Evolutionary conservation across 345 rosid species (phyloP).

Genomic region (Euphorbia tirucalli): DNA sequence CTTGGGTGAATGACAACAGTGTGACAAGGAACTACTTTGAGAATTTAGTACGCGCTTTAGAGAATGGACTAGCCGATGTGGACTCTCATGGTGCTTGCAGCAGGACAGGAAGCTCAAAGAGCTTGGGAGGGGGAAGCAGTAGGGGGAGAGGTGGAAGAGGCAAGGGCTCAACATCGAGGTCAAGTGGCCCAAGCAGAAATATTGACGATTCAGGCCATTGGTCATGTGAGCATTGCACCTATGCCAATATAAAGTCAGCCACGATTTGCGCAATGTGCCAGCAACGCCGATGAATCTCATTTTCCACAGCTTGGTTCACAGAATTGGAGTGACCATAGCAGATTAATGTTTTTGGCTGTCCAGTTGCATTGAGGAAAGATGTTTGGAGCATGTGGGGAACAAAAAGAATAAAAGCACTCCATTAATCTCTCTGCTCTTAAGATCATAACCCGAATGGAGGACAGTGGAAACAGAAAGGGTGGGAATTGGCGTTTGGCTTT

Average conservation of each 20-base stretch:
- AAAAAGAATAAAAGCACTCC: not conserved
- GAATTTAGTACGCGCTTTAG: slow-evolving; percentile 75
- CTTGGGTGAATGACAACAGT: slow-evolving; percentile 33
- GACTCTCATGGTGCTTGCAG: slow-evolving; percentile 51
- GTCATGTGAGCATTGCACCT: slow-evolving; percentile 79
- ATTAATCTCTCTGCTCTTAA: not conserved
- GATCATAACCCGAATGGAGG: not conserved
- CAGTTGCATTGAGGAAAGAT: not conserved
- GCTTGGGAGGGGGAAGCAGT: slow-evolving; percentile 30
- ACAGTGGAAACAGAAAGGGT: not conserved
- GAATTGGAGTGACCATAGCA: not conserved
- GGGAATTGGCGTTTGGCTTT: not conserved
- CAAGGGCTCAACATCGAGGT: slow-evolving; percentile 56
- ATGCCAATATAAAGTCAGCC: slow-evolving; percentile 51
- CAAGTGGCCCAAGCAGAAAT: slow-evolving; percentile 46
- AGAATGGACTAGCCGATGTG: slow-evolving; percentile 81
- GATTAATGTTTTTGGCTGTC: slow-evolving; percentile 12
- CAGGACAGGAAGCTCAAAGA: slow-evolving; percentile 50
- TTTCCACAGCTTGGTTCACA: not conserved
- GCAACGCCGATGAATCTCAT: slow-evolving; percentile 34
- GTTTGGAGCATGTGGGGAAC: not conserved
- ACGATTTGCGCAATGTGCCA: slow-evolving; percentile 71
- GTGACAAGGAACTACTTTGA: slow-evolving; percentile 86
- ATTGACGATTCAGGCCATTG: slow-evolving; percentile 57
- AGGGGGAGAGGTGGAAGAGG: slow-evolving; percentile 28